Evolutionary conservation across 2,329 filamentous ascomycete species (phyloP).

Genomic region (Penicillium sp.): DNA sequence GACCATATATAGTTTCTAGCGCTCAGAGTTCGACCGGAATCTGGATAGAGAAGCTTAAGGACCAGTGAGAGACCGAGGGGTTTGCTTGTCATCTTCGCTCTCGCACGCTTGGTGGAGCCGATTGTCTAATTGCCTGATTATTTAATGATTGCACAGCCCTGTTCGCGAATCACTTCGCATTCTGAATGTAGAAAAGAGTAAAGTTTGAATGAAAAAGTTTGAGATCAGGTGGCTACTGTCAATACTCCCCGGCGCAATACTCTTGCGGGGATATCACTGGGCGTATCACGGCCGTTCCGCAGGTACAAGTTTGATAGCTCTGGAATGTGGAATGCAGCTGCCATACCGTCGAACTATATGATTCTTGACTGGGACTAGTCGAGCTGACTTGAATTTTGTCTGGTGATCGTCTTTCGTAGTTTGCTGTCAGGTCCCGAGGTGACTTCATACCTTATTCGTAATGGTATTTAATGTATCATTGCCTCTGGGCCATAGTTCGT

Average conservation of each 20-base stretch:
- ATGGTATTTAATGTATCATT: conserved; percentile 18
- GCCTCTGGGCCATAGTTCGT: not conserved
- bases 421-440: conserved; percentile 16
- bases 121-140: not conserved
- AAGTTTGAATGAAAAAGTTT: no score
- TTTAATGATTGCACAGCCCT: conserved; percentile 10
- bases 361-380: conserved; percentile 14
- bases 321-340: conserved; percentile 25
- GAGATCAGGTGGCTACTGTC: conserved; percentile 22
- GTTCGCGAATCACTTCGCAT: no score
- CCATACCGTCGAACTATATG: conserved; percentile 10
- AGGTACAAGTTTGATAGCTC: conserved; percentile 13
- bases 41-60: not conserved
- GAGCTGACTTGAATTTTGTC: conserved; percentile 14
- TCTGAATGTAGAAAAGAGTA: no score
- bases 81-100: conserved; percentile 8
- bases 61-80: conserved; percentile 3
- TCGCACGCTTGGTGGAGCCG: conserved; percentile 2
- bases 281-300: conserved; percentile 25
- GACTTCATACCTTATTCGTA: conserved; percentile 12
- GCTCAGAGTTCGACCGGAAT: conserved; percentile 12
- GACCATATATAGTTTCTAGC: conserved; percentile 6
- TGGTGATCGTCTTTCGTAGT: conserved; percentile 17
- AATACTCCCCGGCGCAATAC: conserved; percentile 14
- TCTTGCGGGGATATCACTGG: conserved; percentile 28